These are phyloP conservation scores for Sophora flavescens DNA, from an alignment of 306 rosid species.

Conservation along the genomic window DNA sequence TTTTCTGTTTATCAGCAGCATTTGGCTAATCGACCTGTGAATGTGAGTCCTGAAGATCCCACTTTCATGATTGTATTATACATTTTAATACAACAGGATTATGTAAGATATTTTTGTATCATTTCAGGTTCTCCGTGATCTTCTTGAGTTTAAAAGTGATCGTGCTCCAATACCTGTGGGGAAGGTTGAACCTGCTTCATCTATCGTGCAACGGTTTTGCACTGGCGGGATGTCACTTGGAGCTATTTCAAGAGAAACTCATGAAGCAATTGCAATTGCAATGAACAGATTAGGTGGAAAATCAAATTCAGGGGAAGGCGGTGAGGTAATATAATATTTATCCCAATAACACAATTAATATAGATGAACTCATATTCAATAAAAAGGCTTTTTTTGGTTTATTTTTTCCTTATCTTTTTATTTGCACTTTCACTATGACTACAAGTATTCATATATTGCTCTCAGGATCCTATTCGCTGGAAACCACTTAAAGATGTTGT, in stretches of 20 bases:
- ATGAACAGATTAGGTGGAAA: slow-evolving; percentile 99
- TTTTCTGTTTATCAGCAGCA: slow-evolving; percentile 97
- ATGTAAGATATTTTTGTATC: slow-evolving; percentile 31
- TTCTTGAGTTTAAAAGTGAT: slow-evolving; percentile 91
- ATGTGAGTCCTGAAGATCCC: slow-evolving; percentile 64
- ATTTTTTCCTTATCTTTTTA: slow-evolving; percentile 1
- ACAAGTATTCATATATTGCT: slow-evolving; percentile 25
- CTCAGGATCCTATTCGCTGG: slow-evolving; percentile 99
- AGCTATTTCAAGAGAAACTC: slow-evolving; percentile 99
- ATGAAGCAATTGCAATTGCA: slow-evolving; percentile 97
- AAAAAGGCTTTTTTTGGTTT: not conserved
- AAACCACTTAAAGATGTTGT: slow-evolving; percentile 93
- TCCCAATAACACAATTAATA: slow-evolving; percentile 25
- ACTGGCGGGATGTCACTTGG: slow-evolving; percentile 99
- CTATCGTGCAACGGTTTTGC: slow-evolving; percentile 95
- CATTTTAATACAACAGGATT: slow-evolving; percentile 23
- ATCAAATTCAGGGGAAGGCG: slow-evolving; percentile 99
- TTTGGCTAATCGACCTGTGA: slow-evolving; percentile 96
- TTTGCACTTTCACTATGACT: slow-evolving; percentile 21
- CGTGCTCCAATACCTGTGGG: slow-evolving; percentile 93
- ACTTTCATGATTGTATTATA: slow-evolving; percentile 16
- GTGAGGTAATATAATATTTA: slow-evolving; percentile 73
- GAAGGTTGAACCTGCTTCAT: slow-evolving; percentile 91
- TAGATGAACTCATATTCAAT: slow-evolving; percentile 11
- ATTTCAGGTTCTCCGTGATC: slow-evolving; percentile 94